phyloP scores from a whole-genome alignment of 2,329 filamentous ascomycete genomes.

The Ophiosphaerella herpotricha region DNA sequence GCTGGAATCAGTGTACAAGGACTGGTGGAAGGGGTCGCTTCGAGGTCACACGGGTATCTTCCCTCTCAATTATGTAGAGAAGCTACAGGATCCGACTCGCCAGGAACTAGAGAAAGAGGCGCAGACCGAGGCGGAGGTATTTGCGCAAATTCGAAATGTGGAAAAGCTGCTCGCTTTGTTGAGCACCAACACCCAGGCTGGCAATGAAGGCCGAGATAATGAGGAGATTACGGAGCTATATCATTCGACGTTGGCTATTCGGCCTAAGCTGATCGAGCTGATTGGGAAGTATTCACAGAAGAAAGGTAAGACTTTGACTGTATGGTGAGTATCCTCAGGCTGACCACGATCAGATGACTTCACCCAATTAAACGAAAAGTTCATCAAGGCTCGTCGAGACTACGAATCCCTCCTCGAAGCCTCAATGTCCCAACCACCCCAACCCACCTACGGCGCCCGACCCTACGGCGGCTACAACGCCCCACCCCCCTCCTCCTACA shows the following conservation, averaged over 20 bases:
- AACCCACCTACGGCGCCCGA: constrained; percentile 75
- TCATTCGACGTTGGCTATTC: constrained; percentile 89
- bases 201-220: constrained; percentile 79
- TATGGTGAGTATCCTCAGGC: background rate
- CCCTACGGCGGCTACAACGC: constrained; percentile 41
- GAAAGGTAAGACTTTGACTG: constrained; percentile 68
- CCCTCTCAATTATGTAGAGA: constrained; percentile 98
- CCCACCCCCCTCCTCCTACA: constrained; percentile 34
- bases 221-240: constrained; percentile 93
- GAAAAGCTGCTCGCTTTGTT: constrained; percentile 84
- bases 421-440: constrained; percentile 93
- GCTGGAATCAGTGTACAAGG: constrained; percentile 96
- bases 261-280: constrained; percentile 94
- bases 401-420: constrained; percentile 95
- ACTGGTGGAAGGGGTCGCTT: constrained; percentile 98
- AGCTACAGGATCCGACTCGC: constrained; percentile 88
- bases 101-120: constrained; percentile 95
- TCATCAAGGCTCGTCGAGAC: constrained; percentile 96
- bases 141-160: constrained; percentile 76
- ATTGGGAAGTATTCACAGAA: constrained; percentile 99
- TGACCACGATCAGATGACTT: constrained; percentile 75
- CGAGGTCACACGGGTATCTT: constrained; percentile 97
- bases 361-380: constrained; percentile 97
- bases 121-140: constrained; percentile 86
- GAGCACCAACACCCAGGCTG: constrained; percentile 70